Evolutionary conservation across 2,329 filamentous ascomycete species (phyloP), one percentile per base, ranked within the genome.

Genomic region (Amauroascus verrucosus): DNA sequence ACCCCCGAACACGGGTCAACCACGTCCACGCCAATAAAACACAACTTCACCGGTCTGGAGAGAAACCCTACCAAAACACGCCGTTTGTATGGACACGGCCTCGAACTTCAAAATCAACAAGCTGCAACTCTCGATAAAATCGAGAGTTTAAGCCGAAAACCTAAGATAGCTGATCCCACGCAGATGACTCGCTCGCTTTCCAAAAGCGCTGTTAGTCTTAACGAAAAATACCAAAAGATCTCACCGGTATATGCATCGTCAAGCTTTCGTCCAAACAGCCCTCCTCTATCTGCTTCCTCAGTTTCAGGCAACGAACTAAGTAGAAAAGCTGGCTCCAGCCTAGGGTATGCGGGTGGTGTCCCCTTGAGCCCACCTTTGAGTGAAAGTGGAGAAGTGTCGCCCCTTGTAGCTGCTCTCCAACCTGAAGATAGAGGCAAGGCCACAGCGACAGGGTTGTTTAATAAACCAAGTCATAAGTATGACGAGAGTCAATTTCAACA

Each of bases 401-500:
- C 78, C 0, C 75, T 94, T 13, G 69, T 71, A 13, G 75, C 76
- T 40, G 77, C 83, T 7, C 77, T 93, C 11, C 81, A 87, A 56
- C 84, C 86, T 0, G 82, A 83, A 57, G 90, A 95, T 60, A 75
- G 81, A 45, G 88, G 86, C 49, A 95, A 93, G 65, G 86, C 87
- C 4, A 94, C 88, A 0, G 85, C 87, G 0, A 74, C 83, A 68
- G 81, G 82, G 28, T 73, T 81, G 0, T 85, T 85, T 67, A 85
- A 85, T 59, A 88, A 88, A 64, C 86, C 89, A 1, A 71, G 74
- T 1, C 80, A 84, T 48, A 79, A 82, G 6, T 95, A 93, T 60
- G 88, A 95, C 62, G 90, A 96, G 63, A 81, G 84, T 18, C 86
- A 88, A 63, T 96, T 88, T 62, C 80, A 86, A 4, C 85, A 94